Evolutionary conservation across 2,329 filamentous ascomycete genomes (phyloP), one percentile per base, ranked within the genome.

Genomic region (Coniochaeta pulveracea): DNA sequence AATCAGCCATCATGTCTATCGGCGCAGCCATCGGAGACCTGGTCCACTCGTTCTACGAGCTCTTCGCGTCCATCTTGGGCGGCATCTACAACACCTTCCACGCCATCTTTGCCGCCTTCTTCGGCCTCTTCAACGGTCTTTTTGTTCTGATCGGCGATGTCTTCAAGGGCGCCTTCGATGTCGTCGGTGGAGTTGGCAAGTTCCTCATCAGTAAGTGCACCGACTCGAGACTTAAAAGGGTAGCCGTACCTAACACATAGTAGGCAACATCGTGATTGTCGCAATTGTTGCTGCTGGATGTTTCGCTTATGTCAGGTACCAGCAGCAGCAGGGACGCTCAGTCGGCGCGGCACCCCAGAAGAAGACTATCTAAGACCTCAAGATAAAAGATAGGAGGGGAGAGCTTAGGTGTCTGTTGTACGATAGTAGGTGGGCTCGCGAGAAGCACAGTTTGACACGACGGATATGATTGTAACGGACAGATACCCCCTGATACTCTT

Each of bases 281-380:
- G 51, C 44, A n/a, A 40, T 55, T 22, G 40, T 56, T 10, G 49
- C 37, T 6, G 50, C 50, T 12, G 43, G 41, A 4, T 45, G 28
- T 12, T 48, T 37, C n/a, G 43, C 35, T 3, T 49, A 45, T 31
- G 18, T 42, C 15, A 40, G 38, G 26, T 46, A 42, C 33, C 38
- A 40, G 27, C 33, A 35, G 31, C 42, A 43, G 36, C 44, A 47
- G 41, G 30, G 37, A 16, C 35, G 31, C 16, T 34, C 36, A 6
- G 31, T 26, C 15, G 28, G 31, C 14, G 21, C 35, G 9, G 39
- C 32, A 8, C 38, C 29, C 6, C 33, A 32, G 33, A 45, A 44
- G 38, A 46, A 47, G 44, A 36, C n/a, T n/a, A n/a, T n/a, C n/a
- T n/a, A n/a, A n/a, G n/a, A n/a, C n/a, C n/a, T n/a, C n/a, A n/a